Evolutionary conservation across 352 stramenopile species (phyloP).

Genomic region (Aphanomyces astaci): DNA sequence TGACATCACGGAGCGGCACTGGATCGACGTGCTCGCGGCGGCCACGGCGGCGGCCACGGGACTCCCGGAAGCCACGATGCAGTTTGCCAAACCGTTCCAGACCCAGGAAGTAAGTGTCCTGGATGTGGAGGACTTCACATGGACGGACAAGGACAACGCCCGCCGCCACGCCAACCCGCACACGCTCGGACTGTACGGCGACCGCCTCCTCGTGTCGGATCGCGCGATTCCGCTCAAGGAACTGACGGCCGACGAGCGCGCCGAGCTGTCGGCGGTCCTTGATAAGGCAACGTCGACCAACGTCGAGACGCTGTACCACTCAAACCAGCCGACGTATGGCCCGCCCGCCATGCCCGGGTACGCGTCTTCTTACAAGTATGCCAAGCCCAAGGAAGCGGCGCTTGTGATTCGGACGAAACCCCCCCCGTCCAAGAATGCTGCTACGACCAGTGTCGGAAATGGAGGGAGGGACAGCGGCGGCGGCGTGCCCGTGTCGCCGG

Average conservation of each 20-base stretch:
- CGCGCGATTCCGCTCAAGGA: constrained; percentile 30
- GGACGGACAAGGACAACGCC: not conserved
- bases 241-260: constrained; percentile 35
- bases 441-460: too few species aligned
- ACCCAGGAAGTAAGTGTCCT: constrained; percentile 63
- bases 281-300: constrained; percentile 3
- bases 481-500: constrained; percentile 8
- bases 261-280: constrained; percentile 42
- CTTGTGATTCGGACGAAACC: constrained; percentile 73
- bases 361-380: constrained; percentile 26
- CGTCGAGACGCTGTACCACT: constrained; percentile 3
- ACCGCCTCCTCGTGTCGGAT: constrained; percentile 65
- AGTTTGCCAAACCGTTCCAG: constrained; percentile 55
- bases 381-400: constrained; percentile 67
- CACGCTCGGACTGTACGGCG: constrained; percentile 13
- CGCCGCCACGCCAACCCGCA: not conserved
- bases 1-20: not conserved
- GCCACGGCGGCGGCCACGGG: constrained; percentile 34
- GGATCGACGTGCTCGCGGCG: constrained; percentile 33
- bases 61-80: constrained; percentile 44
- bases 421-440: constrained; percentile 21
- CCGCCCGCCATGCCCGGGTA: not conserved
- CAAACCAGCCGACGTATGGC: not conserved
- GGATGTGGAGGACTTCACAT: constrained; percentile 33
- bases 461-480: not conserved